Percentiles rank a stretch among this genome's conserved stretches.
phyloP scores from a whole-genome alignment of 2,329 filamentous ascomycete species.

The Macrophomina pseudophaseolina region DNA sequence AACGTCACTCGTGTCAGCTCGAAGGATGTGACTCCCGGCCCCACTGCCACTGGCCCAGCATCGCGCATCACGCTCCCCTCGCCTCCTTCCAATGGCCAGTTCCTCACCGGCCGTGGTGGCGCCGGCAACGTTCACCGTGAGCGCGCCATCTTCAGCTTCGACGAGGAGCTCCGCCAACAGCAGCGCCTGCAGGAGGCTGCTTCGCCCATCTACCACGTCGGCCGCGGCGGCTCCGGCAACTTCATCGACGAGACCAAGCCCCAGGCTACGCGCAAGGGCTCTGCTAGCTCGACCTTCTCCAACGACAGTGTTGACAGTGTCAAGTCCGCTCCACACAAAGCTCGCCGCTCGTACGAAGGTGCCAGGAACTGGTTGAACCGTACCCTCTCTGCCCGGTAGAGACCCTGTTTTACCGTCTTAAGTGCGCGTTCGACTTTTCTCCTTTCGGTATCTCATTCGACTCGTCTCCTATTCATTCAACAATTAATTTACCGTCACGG shows the following conservation, averaged over 20 bases:
- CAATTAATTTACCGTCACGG: constrained; percentile 3
- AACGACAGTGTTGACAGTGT: constrained; percentile 34
- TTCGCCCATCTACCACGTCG: constrained; percentile 68
- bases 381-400: constrained; percentile 25
- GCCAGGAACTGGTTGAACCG: constrained; percentile 41
- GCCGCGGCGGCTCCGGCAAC: constrained; percentile 67
- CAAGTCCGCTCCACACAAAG: constrained; percentile 29
- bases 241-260: constrained; percentile 47
- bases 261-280: constrained; percentile 37
- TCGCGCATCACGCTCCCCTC: constrained; percentile 55
- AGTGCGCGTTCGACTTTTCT: background rate
- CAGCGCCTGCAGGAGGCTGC: constrained; percentile 59
- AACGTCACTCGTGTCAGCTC: constrained; percentile 62
- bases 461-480: background rate
- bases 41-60: constrained; percentile 52
- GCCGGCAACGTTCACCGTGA: constrained; percentile 68
- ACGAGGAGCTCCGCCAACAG: constrained; percentile 67
- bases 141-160: constrained; percentile 69
- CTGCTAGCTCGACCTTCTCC: constrained; percentile 34
- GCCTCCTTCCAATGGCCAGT: constrained; percentile 55
- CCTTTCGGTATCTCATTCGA: constrained; percentile 14
- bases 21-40: constrained; percentile 57
- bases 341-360: constrained; percentile 42
- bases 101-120: constrained; percentile 70
- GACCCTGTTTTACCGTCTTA: background rate